A percentile compares a stretch with the other conserved stretches of the same genome.
Conservation (phyloP, 495 filamentous ascomycete genomes). For the Massariosphaeria phaeospora region DNA sequence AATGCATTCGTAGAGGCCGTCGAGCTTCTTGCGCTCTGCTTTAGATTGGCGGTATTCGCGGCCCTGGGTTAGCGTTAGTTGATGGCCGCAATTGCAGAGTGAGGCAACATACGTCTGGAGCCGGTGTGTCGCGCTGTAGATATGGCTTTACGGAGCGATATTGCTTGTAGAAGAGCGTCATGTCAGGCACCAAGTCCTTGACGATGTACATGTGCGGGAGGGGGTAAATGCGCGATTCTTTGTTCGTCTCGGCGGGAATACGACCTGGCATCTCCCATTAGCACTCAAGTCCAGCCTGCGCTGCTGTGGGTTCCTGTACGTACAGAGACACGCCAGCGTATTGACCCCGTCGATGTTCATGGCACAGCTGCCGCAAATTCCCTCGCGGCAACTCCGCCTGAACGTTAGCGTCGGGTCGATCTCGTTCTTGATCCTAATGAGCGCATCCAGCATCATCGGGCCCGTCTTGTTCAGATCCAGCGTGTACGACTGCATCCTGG, state of each 20-base stretch:
- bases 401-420: conserved; percentile 95
- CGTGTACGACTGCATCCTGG: conserved; percentile 87
- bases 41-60: conserved; percentile 85
- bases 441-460: conserved; percentile 93
- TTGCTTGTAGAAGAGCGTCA: conserved; percentile 99
- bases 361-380: conserved; percentile 95
- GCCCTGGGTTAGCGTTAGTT: conserved; percentile 49
- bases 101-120: conserved; percentile 56
- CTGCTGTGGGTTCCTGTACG: conserved; percentile 39
- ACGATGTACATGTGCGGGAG: conserved; percentile 98
- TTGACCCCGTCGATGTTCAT: conserved; percentile 99
- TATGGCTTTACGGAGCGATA: conserved; percentile 99
- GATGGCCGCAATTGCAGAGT: not conserved
- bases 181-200: conserved; percentile 95
- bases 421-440: conserved; percentile 99
- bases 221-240: conserved; percentile 93
- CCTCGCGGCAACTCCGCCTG: conserved; percentile 89
- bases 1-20: conserved; percentile 98
- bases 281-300: not conserved
- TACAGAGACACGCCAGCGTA: conserved; percentile 96
- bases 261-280: conserved; percentile 58
- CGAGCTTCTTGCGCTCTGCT: conserved; percentile 89
- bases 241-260: conserved; percentile 74
- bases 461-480: conserved; percentile 97
- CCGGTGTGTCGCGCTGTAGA: conserved; percentile 76